Evolutionary conservation across 805 yeast species (phyloP).

Genomic region (Candida ipomoeae): DNA sequence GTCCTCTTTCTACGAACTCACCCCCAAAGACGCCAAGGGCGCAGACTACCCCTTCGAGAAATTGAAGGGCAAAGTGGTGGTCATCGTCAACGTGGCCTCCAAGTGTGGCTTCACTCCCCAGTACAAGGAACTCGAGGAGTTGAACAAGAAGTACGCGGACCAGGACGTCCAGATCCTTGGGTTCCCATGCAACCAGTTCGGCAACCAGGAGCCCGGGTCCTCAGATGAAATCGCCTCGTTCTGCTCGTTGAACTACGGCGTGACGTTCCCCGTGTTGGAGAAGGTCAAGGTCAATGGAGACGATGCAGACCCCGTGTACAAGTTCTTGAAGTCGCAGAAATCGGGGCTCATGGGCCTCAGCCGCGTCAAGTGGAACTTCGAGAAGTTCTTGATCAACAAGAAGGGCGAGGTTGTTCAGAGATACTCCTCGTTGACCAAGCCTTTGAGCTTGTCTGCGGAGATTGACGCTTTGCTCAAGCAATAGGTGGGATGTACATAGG

Average conservation of each 20-base stretch:
- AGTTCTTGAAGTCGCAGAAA: conserved; percentile 62
- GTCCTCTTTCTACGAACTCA: conserved; percentile 63
- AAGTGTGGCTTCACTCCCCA: conserved; percentile 51
- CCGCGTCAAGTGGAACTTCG: conserved; percentile 45
- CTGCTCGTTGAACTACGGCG: conserved; percentile 83
- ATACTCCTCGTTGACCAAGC: conserved; percentile 63
- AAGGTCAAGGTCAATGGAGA: conserved; percentile 89
- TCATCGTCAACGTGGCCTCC: conserved; percentile 85
- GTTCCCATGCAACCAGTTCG: conserved; percentile 45
- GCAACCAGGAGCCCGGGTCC: conserved; percentile 39
- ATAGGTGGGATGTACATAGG: not conserved
- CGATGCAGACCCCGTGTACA: conserved; percentile 74
- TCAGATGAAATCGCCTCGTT: conserved; percentile 62
- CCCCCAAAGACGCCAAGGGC: conserved; percentile 59
- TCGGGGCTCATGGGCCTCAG: conserved; percentile 43
- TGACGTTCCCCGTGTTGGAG: conserved; percentile 80
- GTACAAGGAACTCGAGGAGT: conserved; percentile 38
- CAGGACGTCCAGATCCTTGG: conserved; percentile 37
- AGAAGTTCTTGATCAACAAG: conserved; percentile 40
- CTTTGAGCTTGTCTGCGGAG: conserved; percentile 22
- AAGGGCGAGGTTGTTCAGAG: conserved; percentile 43
- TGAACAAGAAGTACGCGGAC: conserved; percentile 37
- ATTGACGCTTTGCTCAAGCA: conserved; percentile 20
- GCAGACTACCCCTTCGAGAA: conserved; percentile 55
- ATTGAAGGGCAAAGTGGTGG: conserved; percentile 73